These are phyloP conservation scores for Echium plantagineum DNA, from an alignment of 257 asterid genomes.

Conservation along the genomic window DNA sequence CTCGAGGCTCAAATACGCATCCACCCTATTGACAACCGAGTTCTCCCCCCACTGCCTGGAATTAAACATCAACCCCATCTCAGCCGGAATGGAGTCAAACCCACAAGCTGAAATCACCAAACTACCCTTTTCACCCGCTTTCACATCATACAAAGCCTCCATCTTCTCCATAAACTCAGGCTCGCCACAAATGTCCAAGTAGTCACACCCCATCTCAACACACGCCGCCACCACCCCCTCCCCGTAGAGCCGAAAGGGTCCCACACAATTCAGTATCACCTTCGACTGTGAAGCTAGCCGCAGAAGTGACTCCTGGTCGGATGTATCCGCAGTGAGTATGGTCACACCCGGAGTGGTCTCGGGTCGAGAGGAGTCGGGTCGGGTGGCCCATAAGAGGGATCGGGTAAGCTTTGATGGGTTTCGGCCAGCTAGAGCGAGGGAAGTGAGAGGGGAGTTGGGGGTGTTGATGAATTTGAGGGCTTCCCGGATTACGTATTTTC, in stretches of 20 bases:
- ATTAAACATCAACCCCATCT: conserved; percentile 60
- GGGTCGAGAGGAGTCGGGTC: too few species aligned
- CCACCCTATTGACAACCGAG: conserved; percentile 43
- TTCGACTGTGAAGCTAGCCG: conserved; percentile 50
- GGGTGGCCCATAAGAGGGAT: conserved; percentile 72
- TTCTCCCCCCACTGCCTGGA: conserved; percentile 48
- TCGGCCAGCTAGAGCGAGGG: conserved; percentile 79
- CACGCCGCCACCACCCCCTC: conserved; percentile 80
- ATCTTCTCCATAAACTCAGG: conserved; percentile 89
- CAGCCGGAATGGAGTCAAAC: conserved; percentile 84
- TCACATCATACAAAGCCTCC: conserved; percentile 48
- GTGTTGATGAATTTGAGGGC: conserved; percentile 68
- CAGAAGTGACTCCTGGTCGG: conserved; percentile 49
- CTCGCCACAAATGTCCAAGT: conserved; percentile 77
- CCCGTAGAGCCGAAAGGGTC: conserved; percentile 77
- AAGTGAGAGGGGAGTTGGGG: conserved; percentile 53
- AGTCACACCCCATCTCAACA: conserved; percentile 66
- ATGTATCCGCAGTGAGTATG: conserved; percentile 58
- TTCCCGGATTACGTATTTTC: conserved; percentile 69
- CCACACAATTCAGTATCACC: conserved; percentile 64
- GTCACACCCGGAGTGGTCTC: conserved; percentile 1
- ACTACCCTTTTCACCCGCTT: conserved; percentile 52
- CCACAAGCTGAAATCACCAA: conserved; percentile 81
- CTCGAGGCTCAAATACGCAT: conserved; percentile 75
- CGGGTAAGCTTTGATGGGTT: conserved; percentile 43